Conservation (phyloP, 129 eudicot species). For the Solidago caesia region DNA sequence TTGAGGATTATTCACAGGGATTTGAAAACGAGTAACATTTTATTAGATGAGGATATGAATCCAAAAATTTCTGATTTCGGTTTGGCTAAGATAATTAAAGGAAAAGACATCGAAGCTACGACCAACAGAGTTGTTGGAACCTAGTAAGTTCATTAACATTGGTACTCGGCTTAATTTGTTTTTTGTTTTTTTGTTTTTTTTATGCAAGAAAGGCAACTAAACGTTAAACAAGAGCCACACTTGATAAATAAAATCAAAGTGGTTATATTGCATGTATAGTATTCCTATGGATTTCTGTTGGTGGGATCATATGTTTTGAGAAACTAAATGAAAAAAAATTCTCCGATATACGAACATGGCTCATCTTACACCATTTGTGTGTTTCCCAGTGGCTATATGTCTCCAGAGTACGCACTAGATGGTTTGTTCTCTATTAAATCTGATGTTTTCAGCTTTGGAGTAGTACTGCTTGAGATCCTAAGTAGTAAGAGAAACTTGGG, state of each 20-base stretch:
- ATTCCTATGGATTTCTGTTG: neutral
- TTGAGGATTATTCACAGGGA: constrained; percentile 38
- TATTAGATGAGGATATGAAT: constrained; percentile 28
- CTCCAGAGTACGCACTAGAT: constrained; percentile 38
- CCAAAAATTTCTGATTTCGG: constrained; percentile 39
- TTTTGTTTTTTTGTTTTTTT: neutral
- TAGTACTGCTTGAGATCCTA: constrained; percentile 24
- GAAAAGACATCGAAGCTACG: constrained; percentile 19
- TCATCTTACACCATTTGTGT: neutral
- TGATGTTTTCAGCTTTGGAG: constrained; percentile 38
- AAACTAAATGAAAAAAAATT: neutral
- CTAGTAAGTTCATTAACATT: constrained; percentile 21
- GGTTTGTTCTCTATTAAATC: constrained; percentile 30
- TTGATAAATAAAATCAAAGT: neutral
- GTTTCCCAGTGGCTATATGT: constrained; percentile 33
- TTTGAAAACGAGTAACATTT: constrained; percentile 33
- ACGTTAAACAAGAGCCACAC: neutral
- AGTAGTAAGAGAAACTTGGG: constrained; percentile 34
- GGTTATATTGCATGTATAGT: neutral
- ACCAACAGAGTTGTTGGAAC: constrained; percentile 36
- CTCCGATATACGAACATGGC: neutral
- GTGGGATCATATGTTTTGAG: neutral
- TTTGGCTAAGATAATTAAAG: constrained; percentile 29
- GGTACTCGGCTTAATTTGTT: neutral
- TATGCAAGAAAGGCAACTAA: neutral